A percentile compares a stretch with the other conserved stretches of the same genome.
Conservation (phyloP, 305 asterid species). For the Rubia balearica region DNA sequence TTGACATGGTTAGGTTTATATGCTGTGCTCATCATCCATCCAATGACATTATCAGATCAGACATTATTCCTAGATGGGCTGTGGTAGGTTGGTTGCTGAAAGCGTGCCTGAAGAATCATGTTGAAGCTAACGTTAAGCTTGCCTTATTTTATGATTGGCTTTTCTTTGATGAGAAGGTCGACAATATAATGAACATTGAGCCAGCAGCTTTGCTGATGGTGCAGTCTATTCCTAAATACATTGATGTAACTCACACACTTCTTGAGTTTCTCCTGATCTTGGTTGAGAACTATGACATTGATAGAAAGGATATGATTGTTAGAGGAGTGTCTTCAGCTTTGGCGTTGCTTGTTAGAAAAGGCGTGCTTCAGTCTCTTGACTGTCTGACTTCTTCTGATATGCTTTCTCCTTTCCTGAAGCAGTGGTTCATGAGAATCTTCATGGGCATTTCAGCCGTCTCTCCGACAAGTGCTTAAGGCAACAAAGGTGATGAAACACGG, state of each 20-base stretch:
- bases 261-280: constrained; percentile 60
- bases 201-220: constrained; percentile 73
- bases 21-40: constrained; percentile 77
- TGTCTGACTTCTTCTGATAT: constrained; percentile 40
- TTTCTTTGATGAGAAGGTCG: constrained; percentile 61
- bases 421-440: constrained; percentile 47
- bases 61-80: constrained; percentile 79
- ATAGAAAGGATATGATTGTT: constrained; percentile 51
- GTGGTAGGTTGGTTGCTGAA: constrained; percentile 71
- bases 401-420: constrained; percentile 55
- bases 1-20: constrained; percentile 72
- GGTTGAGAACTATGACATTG: constrained; percentile 63
- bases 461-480: not conserved
- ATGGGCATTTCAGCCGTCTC: constrained; percentile 13
- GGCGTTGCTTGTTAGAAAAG: constrained; percentile 38
- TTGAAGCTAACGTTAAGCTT: constrained; percentile 67
- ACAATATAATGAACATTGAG: constrained; percentile 68
- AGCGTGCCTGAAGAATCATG: constrained; percentile 38
- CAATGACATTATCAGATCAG: constrained; percentile 52
- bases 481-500: not conserved
- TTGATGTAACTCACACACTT: constrained; percentile 60
- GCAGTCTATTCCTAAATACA: constrained; percentile 53
- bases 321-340: constrained; percentile 58
- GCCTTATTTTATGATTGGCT: constrained; percentile 89
- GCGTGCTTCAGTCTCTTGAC: constrained; percentile 58